A percentile compares a stretch with the other conserved stretches of the same genome.
These are phyloP conservation scores for Fusarium vanettenii DNA, from an alignment of 2,329 filamentous ascomycete genomes.

Conservation along the genomic window DNA sequence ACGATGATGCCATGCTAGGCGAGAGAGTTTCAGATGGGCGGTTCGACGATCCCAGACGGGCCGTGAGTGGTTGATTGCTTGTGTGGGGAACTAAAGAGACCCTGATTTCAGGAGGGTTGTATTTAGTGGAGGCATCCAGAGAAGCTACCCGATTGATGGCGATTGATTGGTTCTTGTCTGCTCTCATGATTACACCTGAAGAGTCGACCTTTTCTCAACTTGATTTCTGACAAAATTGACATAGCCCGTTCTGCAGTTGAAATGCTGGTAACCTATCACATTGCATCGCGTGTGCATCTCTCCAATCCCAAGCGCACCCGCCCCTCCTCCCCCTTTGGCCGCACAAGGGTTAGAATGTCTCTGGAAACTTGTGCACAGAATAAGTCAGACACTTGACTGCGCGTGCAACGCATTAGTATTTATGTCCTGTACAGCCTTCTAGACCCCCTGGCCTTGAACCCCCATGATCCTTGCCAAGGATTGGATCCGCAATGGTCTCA, in stretches of 20 bases:
- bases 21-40: conserved; percentile 26
- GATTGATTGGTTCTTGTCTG: background rate
- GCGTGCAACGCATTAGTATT: conserved; percentile 5
- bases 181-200: background rate
- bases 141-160: background rate
- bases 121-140: background rate
- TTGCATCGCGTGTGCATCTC: conserved; percentile 9
- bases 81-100: conserved; percentile 9
- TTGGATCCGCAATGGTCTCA: conserved; percentile 34
- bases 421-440: conserved; percentile 15
- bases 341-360: background rate
- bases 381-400: conserved; percentile 4
- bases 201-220: background rate
- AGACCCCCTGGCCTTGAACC: background rate
- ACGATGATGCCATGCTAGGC: conserved; percentile 4
- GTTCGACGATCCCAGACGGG: background rate
- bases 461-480: conserved; percentile 16
- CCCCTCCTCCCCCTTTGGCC: conserved; percentile 25
- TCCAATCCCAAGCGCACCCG: conserved; percentile 36
- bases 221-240: background rate
- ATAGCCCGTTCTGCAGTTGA: background rate
- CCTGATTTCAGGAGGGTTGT: conserved; percentile 13
- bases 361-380: conserved; percentile 11
- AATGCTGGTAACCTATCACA: conserved; percentile 21
- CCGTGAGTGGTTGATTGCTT: background rate